Conservation (phyloP, 352 stramenopile genomes). For the Phytophthora cactorum region DNA sequence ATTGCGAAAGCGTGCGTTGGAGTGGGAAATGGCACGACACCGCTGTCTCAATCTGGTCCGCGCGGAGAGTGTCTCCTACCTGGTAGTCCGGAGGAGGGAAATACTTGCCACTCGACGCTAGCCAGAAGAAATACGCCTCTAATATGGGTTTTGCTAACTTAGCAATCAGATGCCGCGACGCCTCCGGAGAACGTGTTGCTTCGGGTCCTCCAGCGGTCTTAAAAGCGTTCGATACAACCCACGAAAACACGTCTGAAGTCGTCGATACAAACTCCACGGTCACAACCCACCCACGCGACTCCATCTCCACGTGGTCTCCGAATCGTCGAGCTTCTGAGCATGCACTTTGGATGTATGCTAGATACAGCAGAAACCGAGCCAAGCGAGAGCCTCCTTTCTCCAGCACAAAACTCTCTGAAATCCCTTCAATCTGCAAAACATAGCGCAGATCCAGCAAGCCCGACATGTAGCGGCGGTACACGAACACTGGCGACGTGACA, state of each 20-base stretch:
- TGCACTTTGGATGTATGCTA: constrained; percentile 79
- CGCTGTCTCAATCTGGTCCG: constrained; percentile 63
- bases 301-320: constrained; percentile 79
- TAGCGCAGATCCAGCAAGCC: constrained; percentile 98
- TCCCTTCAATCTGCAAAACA: constrained; percentile 97
- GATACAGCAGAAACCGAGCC: constrained; percentile 72
- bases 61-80: constrained; percentile 57
- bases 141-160: constrained; percentile 71
- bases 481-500: constrained; percentile 92
- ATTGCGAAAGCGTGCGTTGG: constrained; percentile 75
- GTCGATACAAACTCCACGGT: constrained; percentile 87
- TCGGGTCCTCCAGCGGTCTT: constrained; percentile 44
- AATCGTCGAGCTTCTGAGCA: constrained; percentile 66
- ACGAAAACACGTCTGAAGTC: constrained; percentile 78
- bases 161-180: constrained; percentile 45
- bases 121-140: constrained; percentile 84
- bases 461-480: constrained; percentile 95
- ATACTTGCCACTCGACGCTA: constrained; percentile 77
- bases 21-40: constrained; percentile 86
- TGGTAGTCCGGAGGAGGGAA: constrained; percentile 71
- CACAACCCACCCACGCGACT: constrained; percentile 83
- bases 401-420: constrained; percentile 90
- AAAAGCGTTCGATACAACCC: constrained; percentile 83
- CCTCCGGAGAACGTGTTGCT: constrained; percentile 27
- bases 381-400: constrained; percentile 64